Conservation (phyloP, 202 grass and related monocot genomes). For the Dendrocalamus latiflorus region DNA sequence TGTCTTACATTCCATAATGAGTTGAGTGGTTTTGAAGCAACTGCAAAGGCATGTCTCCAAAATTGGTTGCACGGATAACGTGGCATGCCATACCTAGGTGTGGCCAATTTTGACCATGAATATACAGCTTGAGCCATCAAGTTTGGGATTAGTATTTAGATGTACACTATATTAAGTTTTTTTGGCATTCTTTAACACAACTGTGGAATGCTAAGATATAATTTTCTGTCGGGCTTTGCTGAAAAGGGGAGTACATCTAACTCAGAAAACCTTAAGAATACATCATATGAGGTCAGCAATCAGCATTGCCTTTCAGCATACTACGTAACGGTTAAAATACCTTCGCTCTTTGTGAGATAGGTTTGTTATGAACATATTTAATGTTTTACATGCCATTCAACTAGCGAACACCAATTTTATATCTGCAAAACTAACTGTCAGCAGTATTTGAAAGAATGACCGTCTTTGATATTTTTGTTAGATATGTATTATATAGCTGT, state of each 20-base stretch:
- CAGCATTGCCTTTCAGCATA: slow-evolving; percentile 18
- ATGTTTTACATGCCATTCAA: background rate
- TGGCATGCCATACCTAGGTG: background rate
- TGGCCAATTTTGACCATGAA: background rate
- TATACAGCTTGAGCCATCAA: slow-evolving; percentile 6
- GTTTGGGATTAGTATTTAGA: background rate
- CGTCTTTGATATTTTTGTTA: background rate
- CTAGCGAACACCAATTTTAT: slow-evolving; percentile 1
- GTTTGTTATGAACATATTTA: slow-evolving; percentile 14
- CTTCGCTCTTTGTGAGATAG: background rate
- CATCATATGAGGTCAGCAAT: slow-evolving; percentile 27
- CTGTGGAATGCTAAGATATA: background rate
- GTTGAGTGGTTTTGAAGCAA: slow-evolving; percentile 9
- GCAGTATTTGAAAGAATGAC: background rate
- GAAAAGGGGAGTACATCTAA: slow-evolving; percentile 24
- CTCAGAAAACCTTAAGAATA: slow-evolving; percentile 28
- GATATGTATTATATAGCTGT: too few species aligned
- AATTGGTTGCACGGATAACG: background rate
- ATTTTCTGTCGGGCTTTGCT: slow-evolving; percentile 30
- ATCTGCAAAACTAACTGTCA: background rate
- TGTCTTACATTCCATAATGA: slow-evolving; percentile 2
- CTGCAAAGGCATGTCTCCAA: background rate
- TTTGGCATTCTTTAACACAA: background rate
- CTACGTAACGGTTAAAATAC: background rate
- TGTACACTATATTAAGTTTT: background rate